A percentile compares a stretch with the other conserved stretches of the same genome.
These are phyloP conservation scores for Hyphopichia pseudoburtonii DNA, from an alignment of 1,139 yeast genomes.

Conservation along the genomic window DNA sequence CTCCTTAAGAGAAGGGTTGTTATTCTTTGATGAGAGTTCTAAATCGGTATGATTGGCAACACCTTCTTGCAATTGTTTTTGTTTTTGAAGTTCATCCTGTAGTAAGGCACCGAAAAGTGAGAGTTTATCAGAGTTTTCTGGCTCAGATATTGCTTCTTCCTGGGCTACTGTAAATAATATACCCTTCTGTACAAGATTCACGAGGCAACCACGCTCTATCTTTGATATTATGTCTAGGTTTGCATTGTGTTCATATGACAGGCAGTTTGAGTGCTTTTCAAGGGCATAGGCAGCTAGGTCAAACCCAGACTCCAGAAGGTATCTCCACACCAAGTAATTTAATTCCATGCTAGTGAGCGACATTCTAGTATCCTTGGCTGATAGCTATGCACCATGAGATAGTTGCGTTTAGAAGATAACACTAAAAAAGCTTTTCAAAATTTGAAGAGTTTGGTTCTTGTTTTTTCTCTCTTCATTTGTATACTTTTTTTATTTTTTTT, in stretches of 20 bases:
- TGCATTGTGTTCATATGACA: slow-evolving; percentile 50
- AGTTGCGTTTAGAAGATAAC: too few species aligned
- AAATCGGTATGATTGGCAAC: slow-evolving; percentile 5
- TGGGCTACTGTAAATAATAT: slow-evolving; percentile 57
- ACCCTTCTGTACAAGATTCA: slow-evolving; percentile 82
- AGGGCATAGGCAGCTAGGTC: slow-evolving; percentile 82
- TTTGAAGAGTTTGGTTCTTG: neutral
- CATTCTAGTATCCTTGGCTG: too few species aligned
- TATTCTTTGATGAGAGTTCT: neutral
- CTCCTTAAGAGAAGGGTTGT: slow-evolving; percentile 14
- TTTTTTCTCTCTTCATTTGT: neutral
- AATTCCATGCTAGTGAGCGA: slow-evolving; percentile 81
- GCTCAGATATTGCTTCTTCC: slow-evolving; percentile 17
- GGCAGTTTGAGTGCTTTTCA: slow-evolving; percentile 70
- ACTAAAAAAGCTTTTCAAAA: too few species aligned
- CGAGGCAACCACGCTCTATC: slow-evolving; percentile 67
- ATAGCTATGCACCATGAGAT: too few species aligned
- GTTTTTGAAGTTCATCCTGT: slow-evolving; percentile 18
- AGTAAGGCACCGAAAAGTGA: slow-evolving; percentile 33
- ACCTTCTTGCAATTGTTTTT: slow-evolving; percentile 4
- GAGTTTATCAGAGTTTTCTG: slow-evolving; percentile 17
- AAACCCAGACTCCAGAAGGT: slow-evolving; percentile 83
- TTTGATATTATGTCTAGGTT: slow-evolving; percentile 50
- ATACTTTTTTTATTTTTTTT: neutral
- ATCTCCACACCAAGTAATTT: slow-evolving; percentile 91